Evolutionary conservation across 1,284 basidiomycete genomes (phyloP).

Genomic region (Trametes polyzona): DNA sequence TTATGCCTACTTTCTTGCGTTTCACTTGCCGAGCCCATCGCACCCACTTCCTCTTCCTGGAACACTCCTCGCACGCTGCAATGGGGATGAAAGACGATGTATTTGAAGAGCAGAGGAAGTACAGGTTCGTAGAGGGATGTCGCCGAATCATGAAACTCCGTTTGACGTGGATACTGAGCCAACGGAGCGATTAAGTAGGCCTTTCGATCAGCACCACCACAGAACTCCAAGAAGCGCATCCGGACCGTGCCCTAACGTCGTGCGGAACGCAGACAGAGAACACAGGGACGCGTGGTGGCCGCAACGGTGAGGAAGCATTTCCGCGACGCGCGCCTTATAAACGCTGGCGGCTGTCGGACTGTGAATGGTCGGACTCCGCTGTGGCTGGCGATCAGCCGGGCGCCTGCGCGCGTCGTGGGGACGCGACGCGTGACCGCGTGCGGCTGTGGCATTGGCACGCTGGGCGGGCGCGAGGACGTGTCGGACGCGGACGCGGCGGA

Average conservation of each 20-base stretch:
- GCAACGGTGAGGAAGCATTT: slow-evolving; percentile 37
- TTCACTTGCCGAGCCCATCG: no score
- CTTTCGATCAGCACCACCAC: slow-evolving; percentile 56
- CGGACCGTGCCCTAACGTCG: slow-evolving; percentile 47
- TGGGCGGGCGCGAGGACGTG: slow-evolving; percentile 18
- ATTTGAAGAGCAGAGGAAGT: neutral
- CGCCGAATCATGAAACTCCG: slow-evolving; percentile 83
- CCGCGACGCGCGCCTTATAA: slow-evolving; percentile 5
- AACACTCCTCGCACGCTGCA: no score
- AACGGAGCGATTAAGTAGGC: slow-evolving; percentile 83
- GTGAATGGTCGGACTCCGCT: slow-evolving; percentile 15
- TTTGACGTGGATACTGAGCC: slow-evolving; percentile 63
- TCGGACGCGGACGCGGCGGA: neutral
- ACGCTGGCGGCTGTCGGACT: slow-evolving; percentile 11
- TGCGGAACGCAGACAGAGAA: slow-evolving; percentile 62
- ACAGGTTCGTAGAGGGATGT: slow-evolving; percentile 41
- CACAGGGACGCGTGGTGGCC: slow-evolving; percentile 49
- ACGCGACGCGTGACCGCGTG: no score
- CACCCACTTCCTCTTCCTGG: no score
- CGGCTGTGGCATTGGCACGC: no score
- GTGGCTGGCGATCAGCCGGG: slow-evolving; percentile 6
- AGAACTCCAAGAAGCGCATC: slow-evolving; percentile 39
- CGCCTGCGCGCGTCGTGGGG: slow-evolving; percentile 20
- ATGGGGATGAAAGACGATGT: neutral
- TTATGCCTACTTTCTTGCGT: no score